Conservation (phyloP, 1,139 yeast genomes). For the Yamadazyma membranifaciens region DNA sequence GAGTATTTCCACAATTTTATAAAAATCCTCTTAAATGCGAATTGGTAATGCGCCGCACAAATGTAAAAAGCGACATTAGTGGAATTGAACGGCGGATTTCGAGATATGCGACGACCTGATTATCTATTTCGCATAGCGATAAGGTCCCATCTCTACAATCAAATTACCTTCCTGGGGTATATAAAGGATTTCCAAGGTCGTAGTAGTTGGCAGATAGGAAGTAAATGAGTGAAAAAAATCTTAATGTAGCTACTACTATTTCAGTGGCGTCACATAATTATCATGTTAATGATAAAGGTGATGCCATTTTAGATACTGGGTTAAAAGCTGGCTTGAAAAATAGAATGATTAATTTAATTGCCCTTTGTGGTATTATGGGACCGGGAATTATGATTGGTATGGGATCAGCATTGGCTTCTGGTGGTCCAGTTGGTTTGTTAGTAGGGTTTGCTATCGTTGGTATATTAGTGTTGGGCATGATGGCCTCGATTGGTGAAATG, state of each 20-base stretch:
- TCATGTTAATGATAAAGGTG: slow-evolving; percentile 7
- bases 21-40: too few relatives aligned
- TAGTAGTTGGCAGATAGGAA: too few relatives aligned
- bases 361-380: slow-evolving; percentile 83
- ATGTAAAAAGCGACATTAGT: too few relatives aligned
- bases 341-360: slow-evolving; percentile 57
- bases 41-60: too few relatives aligned
- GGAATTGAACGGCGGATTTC: too few relatives aligned
- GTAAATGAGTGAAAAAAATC: neutral
- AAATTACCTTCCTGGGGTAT: too few relatives aligned
- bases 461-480: slow-evolving; percentile 20
- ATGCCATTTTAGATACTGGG: slow-evolving; percentile 10
- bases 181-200: too few relatives aligned
- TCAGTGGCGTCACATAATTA: slow-evolving; percentile 1
- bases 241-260: neutral
- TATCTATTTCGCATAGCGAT: neutral
- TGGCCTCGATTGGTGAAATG: slow-evolving; percentile 22
- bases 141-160: neutral
- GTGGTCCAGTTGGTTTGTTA: slow-evolving; percentile 68
- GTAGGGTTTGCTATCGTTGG: slow-evolving; percentile 44
- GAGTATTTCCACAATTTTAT: too few relatives aligned
- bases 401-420: slow-evolving; percentile 39
- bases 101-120: too few relatives aligned
- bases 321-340: slow-evolving; percentile 31
- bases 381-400: slow-evolving; percentile 38